Evolutionary conservation across 805 yeast species (phyloP).

Genomic region (Ascoidea rubescens): DNA sequence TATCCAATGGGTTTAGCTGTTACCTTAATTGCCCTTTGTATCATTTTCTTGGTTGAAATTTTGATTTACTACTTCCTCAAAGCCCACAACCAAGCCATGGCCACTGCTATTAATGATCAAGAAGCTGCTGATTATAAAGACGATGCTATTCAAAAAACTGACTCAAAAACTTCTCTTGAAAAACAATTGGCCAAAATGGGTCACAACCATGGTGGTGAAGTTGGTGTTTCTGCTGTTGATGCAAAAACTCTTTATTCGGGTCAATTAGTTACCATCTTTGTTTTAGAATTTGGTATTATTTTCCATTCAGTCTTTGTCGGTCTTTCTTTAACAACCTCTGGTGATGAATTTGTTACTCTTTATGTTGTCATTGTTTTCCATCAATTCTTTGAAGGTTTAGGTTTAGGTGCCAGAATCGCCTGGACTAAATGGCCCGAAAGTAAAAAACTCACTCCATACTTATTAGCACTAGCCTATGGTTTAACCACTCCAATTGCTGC

Average conservation of each 20-base stretch:
- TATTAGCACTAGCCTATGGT: slow-evolving; percentile 34
- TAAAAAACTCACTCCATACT: slow-evolving; percentile 30
- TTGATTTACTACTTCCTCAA: too few species aligned
- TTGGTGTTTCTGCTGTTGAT: background rate
- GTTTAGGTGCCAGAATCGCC: slow-evolving; percentile 59
- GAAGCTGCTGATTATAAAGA: too few species aligned
- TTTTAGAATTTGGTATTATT: slow-evolving; percentile 58
- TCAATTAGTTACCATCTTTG: slow-evolving; percentile 32
- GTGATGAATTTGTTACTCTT: slow-evolving; percentile 44
- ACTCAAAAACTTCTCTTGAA: too few species aligned
- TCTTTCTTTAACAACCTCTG: slow-evolving; percentile 48
- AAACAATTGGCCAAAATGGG: slow-evolving; percentile 20
- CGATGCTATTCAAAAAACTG: too few species aligned
- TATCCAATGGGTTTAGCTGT: slow-evolving; percentile 33
- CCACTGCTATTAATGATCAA: too few species aligned
- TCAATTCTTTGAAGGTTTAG: slow-evolving; percentile 70
- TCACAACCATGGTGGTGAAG: slow-evolving; percentile 14
- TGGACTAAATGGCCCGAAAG: slow-evolving; percentile 39
- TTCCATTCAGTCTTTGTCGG: slow-evolving; percentile 73
- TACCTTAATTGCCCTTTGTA: too few species aligned
- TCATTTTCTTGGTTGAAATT: too few species aligned
- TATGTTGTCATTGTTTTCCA: slow-evolving; percentile 60
- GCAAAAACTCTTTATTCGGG: background rate
- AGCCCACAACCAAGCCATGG: background rate
- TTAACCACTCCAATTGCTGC: slow-evolving; percentile 56